Base-by-base conservation (phyloP, 306 rosid genomes). In the Rosa chinensis region DNA sequence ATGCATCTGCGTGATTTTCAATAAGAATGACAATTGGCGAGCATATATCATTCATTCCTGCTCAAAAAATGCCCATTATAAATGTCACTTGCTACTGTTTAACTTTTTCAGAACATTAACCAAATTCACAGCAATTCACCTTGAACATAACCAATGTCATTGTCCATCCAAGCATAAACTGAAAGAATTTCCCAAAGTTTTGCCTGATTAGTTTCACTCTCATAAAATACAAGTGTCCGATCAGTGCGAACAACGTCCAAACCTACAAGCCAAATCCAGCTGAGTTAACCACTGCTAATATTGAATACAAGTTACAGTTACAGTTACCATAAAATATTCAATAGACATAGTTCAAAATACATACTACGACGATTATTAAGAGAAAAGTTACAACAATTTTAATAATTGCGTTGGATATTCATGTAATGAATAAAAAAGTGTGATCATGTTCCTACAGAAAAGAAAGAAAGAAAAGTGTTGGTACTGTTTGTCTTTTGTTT, bases 31-130 rank as follows among this genome's bases (percentile, higher is more conserved):
- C 79, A 85, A 94, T 85, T 66, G 99, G 95, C 44, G 99, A 94
- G 88, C 97, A 91, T 77, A 94, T 92, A 84, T 94, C 99, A 80
- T 93, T 94, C 99, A 94, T 94, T 82, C 99, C 99, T 94, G 92
- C 84, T 78, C 75, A 79, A 72, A 80, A 61, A 69, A 74, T 28
- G 70, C 48, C 42, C 73, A 62, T 80, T 47, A 62, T 75, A 78
- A 74, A 6, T 77, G 73, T 73, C 75, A 80, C 70, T 83, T 49
- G 66, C 58, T 76, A 75, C 45, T 73, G 45, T 55, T 76, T 72
- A 78, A 64, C 50, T 77, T 78, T 77, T 48, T 56, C 42, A 72
- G 61, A 67, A 48, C 52, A 75, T 66, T 61, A 23, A 55, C 52
- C 40, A 79, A 80, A 63, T 68, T 50, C 12, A 61, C 37, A 70